Conservation (phyloP, 116 monocot species). For the Zostera marina region DNA sequence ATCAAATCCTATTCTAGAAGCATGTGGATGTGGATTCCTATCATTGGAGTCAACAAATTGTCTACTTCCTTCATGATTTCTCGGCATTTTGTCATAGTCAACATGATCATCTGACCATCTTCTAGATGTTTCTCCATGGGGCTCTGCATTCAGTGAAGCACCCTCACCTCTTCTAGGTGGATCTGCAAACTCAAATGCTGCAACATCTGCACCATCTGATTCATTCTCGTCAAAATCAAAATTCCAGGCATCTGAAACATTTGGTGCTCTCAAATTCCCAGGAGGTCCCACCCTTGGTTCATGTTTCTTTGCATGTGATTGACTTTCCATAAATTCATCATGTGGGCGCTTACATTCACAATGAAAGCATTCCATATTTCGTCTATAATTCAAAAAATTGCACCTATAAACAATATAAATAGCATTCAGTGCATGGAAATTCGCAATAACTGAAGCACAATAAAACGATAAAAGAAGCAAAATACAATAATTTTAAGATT, state of each 20-base stretch:
- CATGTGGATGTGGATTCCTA: constrained; percentile 7
- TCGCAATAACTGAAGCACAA: neutral
- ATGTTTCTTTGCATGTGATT: constrained; percentile 26
- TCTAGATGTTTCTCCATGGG: constrained; percentile 13
- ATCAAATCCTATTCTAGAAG: constrained; percentile 48
- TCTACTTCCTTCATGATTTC: constrained; percentile 12
- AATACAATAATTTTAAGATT: too few relatives aligned
- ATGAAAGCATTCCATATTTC: constrained; percentile 94
- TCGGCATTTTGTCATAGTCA: constrained; percentile 1
- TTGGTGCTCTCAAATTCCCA: constrained; percentile 18
- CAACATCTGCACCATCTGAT: constrained; percentile 94
- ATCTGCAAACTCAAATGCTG: constrained; percentile 96
- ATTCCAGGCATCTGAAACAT: constrained; percentile 82
- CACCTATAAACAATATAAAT: constrained; percentile 34
- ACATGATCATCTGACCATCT: constrained; percentile 15
- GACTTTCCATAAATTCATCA: constrained; percentile 59
- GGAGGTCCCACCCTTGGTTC: constrained; percentile 12
- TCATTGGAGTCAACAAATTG: constrained; percentile 23
- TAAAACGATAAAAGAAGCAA: neutral
- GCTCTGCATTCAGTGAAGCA: constrained; percentile 7
- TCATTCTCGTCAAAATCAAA: constrained; percentile 97
- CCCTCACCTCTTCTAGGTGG: constrained; percentile 18
- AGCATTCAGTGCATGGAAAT: neutral
- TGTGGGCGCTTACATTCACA: constrained; percentile 86
- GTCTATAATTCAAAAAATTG: constrained; percentile 92